These are phyloP conservation scores for Oryza coarctata DNA, from an alignment of 176 grass and related monocot genomes.

Conservation along the genomic window DNA sequence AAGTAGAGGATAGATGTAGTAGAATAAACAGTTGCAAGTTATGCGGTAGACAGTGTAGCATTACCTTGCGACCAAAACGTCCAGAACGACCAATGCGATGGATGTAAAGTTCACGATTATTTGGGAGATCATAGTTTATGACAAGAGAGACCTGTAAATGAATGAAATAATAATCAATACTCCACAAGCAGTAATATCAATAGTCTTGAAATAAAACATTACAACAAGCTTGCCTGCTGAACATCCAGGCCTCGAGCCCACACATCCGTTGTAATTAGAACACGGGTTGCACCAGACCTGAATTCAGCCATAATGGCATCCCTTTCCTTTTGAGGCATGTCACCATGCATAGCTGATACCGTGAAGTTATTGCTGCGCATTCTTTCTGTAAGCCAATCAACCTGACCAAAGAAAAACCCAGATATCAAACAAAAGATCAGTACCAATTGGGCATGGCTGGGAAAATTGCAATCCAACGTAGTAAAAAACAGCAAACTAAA, in stretches of 20 bases:
- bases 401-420: slow-evolving; percentile 44
- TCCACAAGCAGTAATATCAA: not conserved
- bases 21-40: not conserved
- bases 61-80: slow-evolving; percentile 83
- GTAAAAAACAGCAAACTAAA: not conserved
- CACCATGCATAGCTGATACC: slow-evolving; percentile 86
- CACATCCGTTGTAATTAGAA: slow-evolving; percentile 90
- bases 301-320: slow-evolving; percentile 92
- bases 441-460: not conserved
- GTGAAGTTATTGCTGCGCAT: slow-evolving; percentile 99
- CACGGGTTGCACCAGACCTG: slow-evolving; percentile 70
- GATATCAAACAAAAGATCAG: slow-evolving; percentile 24
- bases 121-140: slow-evolving; percentile 96
- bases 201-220: slow-evolving; percentile 1
- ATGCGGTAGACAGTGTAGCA: not conserved
- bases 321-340: slow-evolving; percentile 96
- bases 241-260: slow-evolving; percentile 92
- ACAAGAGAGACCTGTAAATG: slow-evolving; percentile 88
- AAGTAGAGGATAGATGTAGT: not conserved
- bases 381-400: slow-evolving; percentile 93
- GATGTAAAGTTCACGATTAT: slow-evolving; percentile 98
- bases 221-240: slow-evolving; percentile 62
- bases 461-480: not conserved
- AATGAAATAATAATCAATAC: not conserved
- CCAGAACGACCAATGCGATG: slow-evolving; percentile 82